A percentile compares a stretch with the other conserved stretches of the same genome.
Conservation (phyloP, 164 flowering plant species). For the Pachysandra terminalis region DNA sequence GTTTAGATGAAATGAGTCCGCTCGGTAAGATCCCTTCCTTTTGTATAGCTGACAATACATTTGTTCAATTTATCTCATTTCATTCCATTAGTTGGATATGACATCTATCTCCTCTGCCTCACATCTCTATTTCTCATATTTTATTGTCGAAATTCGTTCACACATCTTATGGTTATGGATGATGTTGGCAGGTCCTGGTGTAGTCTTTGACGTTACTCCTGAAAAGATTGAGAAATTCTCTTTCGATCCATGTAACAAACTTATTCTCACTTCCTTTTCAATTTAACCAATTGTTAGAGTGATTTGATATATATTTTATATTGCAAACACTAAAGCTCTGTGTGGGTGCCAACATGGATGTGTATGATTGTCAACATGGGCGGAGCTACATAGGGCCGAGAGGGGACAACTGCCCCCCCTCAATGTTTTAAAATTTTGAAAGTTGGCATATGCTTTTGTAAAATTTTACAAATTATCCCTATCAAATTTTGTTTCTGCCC, state of each 20-base stretch:
- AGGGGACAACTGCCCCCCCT: no score
- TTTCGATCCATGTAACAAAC: constrained; percentile 76
- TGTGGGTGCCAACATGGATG: no score
- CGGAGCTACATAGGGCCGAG: no score
- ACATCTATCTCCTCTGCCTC: neutral
- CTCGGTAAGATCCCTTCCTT: constrained; percentile 47
- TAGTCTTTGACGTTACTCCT: constrained; percentile 72
- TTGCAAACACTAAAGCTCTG: no score
- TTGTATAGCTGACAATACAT: neutral
- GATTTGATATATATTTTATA: no score
- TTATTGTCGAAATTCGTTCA: neutral
- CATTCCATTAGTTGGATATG: neutral
- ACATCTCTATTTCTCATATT: neutral
- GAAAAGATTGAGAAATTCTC: constrained; percentile 64
- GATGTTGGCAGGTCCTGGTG: constrained; percentile 64
- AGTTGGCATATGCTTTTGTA: no score
- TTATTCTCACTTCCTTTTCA: neutral
- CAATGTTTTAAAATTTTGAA: no score
- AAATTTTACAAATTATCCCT: no score
- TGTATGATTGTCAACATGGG: no score
- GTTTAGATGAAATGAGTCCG: constrained; percentile 94
- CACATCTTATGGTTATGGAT: neutral
- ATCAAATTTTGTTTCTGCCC: no score
- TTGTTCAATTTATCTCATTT: neutral
- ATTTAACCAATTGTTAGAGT: no score